phyloP scores from a whole-genome alignment of 371 early-diverging fungal genomes.

The Circinella umbellata region DNA sequence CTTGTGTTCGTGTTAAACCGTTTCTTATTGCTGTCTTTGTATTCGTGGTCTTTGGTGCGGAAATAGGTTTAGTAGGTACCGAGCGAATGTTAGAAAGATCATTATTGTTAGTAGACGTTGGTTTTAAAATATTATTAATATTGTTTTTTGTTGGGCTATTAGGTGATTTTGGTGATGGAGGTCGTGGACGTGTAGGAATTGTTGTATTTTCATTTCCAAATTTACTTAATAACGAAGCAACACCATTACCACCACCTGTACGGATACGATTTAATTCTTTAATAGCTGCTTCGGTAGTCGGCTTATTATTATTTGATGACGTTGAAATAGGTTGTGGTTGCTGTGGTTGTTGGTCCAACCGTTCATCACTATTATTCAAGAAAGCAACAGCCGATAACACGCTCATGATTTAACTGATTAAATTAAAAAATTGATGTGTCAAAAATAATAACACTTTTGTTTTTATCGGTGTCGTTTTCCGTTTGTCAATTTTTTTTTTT shows the following conservation, averaged over 20 bases:
- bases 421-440: neutral
- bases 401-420: constrained; percentile 29
- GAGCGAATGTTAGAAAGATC: neutral
- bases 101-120: neutral
- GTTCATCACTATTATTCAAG: constrained; percentile 25
- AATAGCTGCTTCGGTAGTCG: constrained; percentile 16
- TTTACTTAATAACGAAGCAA: constrained; percentile 28
- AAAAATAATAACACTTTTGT: neutral
- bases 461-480: neutral
- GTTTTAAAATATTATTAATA: too few species aligned
- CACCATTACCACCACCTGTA: constrained; percentile 19
- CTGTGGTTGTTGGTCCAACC: neutral
- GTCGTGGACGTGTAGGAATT: constrained; percentile 2
- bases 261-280: constrained; percentile 18
- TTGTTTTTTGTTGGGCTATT: neutral
- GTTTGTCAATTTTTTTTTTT: too few species aligned
- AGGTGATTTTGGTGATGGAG: constrained; percentile 5
- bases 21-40: neutral
- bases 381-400: constrained; percentile 48
- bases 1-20: neutral
- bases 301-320: constrained; percentile 8
- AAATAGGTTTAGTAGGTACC: constrained; percentile 7
- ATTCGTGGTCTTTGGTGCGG: neutral
- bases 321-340: constrained; percentile 9
- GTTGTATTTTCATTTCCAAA: constrained; percentile 16